A percentile compares a stretch with the other conserved stretches of the same genome.
These are phyloP conservation scores for Austroboletus niveus DNA, from an alignment of 1,284 basidiomycete genomes.

Conservation along the genomic window DNA sequence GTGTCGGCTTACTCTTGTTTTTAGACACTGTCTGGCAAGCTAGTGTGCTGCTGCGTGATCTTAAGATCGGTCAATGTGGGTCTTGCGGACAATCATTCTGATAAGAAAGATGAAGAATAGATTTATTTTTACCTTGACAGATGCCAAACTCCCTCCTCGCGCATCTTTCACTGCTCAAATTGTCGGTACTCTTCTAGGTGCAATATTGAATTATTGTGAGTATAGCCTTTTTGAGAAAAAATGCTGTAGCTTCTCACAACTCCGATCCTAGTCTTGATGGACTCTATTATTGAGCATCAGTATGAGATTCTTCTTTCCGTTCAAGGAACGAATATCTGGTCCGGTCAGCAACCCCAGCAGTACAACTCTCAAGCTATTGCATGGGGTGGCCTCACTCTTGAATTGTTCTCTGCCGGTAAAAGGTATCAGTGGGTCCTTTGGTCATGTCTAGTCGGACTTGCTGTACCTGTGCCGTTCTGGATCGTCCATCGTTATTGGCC, in stretches of 20 bases:
- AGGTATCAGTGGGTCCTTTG: constrained; percentile 59
- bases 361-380: constrained; percentile 65
- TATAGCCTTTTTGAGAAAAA: neutral
- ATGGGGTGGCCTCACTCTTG: constrained; percentile 62
- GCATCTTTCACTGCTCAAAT: constrained; percentile 65
- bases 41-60: constrained; percentile 47
- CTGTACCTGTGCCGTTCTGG: constrained; percentile 57
- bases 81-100: constrained; percentile 2
- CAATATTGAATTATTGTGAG: constrained; percentile 53
- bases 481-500: constrained; percentile 44
- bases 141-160: constrained; percentile 67
- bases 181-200: constrained; percentile 44
- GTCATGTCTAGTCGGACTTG: constrained; percentile 54
- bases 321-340: constrained; percentile 62
- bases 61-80: constrained; percentile 59
- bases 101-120: neutral
- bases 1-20: neutral
- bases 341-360: constrained; percentile 53
- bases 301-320: constrained; percentile 46
- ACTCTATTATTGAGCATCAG: constrained; percentile 54
- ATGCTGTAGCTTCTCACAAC: neutral
- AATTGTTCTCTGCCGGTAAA: constrained; percentile 53
- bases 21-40: constrained; percentile 45
- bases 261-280: constrained; percentile 44
- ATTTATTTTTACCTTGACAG: constrained; percentile 11